These are phyloP conservation scores for Barnettozyma hawaiiensis DNA, from an alignment of 1,139 yeast species.

Conservation along the genomic window DNA sequence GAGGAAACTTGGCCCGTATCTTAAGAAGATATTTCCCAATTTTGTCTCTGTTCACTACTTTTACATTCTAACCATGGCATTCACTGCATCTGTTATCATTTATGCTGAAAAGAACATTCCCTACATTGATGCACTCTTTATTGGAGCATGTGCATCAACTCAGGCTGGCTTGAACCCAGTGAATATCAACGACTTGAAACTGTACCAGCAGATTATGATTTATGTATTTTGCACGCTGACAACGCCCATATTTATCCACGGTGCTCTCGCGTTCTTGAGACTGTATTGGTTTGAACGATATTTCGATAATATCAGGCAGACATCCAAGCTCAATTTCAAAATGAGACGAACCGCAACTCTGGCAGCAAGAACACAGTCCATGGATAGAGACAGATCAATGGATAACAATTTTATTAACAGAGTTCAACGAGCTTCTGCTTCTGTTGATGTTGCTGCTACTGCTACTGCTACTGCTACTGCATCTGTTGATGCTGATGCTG, in stretches of 20 bases:
- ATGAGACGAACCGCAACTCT: slow-evolving; percentile 79
- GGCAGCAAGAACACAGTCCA: slow-evolving; percentile 42
- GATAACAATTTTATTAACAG: slow-evolving; percentile 10
- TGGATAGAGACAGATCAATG: slow-evolving; percentile 18
- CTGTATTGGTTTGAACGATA: slow-evolving; percentile 85
- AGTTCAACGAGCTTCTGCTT: background rate
- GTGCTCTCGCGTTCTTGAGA: slow-evolving; percentile 71
- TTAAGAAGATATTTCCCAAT: slow-evolving; percentile 55
- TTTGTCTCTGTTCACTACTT: slow-evolving; percentile 77
- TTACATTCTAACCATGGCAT: slow-evolving; percentile 47
- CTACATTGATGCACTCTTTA: slow-evolving; percentile 77
- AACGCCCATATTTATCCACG: slow-evolving; percentile 88
- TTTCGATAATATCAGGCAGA: slow-evolving; percentile 73
- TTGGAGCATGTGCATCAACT: slow-evolving; percentile 72
- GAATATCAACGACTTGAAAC: slow-evolving; percentile 50
- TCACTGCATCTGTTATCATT: slow-evolving; percentile 65
- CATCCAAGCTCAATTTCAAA: slow-evolving; percentile 66
- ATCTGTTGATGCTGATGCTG: background rate
- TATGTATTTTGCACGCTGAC: slow-evolving; percentile 59
- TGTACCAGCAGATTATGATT: slow-evolving; percentile 74
- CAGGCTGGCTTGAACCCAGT: slow-evolving; percentile 91
- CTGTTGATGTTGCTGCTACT: background rate
- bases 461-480: background rate
- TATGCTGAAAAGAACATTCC: slow-evolving; percentile 63
- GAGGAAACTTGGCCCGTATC: slow-evolving; percentile 39